Conservation (phyloP, 305 asterid genomes). For the Striga hermonthica region DNA sequence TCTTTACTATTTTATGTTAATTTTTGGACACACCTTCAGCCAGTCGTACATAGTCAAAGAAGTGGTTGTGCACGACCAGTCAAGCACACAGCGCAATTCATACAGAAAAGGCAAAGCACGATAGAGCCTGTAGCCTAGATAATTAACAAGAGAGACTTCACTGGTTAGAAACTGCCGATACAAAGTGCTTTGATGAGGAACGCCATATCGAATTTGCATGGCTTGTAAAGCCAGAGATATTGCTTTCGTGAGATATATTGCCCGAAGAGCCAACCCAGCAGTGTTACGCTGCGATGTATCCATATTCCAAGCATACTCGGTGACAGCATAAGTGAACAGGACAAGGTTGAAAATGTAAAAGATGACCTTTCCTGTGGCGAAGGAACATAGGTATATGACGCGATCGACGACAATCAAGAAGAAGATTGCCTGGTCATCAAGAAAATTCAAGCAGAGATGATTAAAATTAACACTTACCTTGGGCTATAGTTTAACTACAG, state of each 20-base stretch:
- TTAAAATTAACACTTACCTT: not conserved
- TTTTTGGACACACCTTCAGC: slow-evolving; percentile 74
- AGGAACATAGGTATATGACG: slow-evolving; percentile 90
- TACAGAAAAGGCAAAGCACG: slow-evolving; percentile 96
- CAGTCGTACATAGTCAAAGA: slow-evolving; percentile 98
- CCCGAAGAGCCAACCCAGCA: slow-evolving; percentile 90
- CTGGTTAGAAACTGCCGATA: slow-evolving; percentile 98
- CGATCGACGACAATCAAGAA: slow-evolving; percentile 98
- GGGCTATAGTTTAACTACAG: not conserved
- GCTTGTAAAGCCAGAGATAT: slow-evolving; percentile 92
- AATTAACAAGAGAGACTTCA: slow-evolving; percentile 81
- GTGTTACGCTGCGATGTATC: slow-evolving; percentile 68
- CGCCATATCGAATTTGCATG: slow-evolving; percentile 87
- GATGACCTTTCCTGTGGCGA: slow-evolving; percentile 87
- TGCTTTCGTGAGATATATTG: slow-evolving; percentile 85
- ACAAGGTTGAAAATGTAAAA: slow-evolving; percentile 80
- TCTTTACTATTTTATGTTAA: not conserved
- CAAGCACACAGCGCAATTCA: slow-evolving; percentile 94
- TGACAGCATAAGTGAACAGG: slow-evolving; percentile 80
- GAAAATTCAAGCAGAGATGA: slow-evolving; percentile 30
- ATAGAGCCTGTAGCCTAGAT: slow-evolving; percentile 87
- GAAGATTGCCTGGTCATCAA: slow-evolving; percentile 75
- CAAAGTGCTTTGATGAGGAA: slow-evolving; percentile 91
- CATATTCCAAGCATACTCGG: slow-evolving; percentile 87
- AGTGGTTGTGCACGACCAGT: slow-evolving; percentile 97